Percentiles rank a stretch among this genome's conserved stretches.
Evolutionary conservation across 495 filamentous ascomycete species (phyloP).

Genomic region (Pyronema omphalodes): DNA sequence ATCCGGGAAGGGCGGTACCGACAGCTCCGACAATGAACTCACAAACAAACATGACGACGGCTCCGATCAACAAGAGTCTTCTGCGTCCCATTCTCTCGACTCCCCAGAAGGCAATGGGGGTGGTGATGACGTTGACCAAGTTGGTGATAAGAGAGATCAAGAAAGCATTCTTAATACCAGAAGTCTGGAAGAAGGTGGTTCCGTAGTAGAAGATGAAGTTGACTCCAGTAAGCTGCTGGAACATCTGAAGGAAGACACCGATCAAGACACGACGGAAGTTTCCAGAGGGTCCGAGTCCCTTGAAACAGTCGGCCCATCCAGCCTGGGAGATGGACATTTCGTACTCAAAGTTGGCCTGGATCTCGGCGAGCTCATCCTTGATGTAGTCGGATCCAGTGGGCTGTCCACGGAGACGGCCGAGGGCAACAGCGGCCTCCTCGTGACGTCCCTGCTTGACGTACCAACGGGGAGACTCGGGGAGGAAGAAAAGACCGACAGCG

Average conservation of each 20-base stretch:
- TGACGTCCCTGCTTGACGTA: slow-evolving; percentile 32
- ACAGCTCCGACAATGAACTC: slow-evolving; percentile 48
- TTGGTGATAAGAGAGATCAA: slow-evolving; percentile 41
- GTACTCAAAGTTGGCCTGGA: slow-evolving; percentile 62
- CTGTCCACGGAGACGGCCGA: slow-evolving; percentile 37
- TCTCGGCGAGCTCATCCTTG: slow-evolving; percentile 53
- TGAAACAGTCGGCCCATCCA: slow-evolving; percentile 50
- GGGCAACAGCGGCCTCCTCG: slow-evolving; percentile 33
- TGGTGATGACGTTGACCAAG: slow-evolving; percentile 59
- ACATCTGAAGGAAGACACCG: slow-evolving; percentile 55
- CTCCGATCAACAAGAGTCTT: slow-evolving; percentile 47
- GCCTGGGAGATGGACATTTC: slow-evolving; percentile 54
- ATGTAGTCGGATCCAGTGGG: slow-evolving; percentile 44
- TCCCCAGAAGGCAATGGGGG: slow-evolving; percentile 43
- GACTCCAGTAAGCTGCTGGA: slow-evolving; percentile 45
- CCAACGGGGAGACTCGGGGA: slow-evolving; percentile 43
- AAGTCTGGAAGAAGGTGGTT: slow-evolving; percentile 48
- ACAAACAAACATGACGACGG: slow-evolving; percentile 49
- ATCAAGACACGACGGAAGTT: slow-evolving; percentile 59
- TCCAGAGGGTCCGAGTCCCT: slow-evolving; percentile 29
- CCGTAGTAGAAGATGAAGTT: slow-evolving; percentile 18
- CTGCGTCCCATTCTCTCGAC: slow-evolving; percentile 55
- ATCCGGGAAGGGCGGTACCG: slow-evolving; percentile 32
- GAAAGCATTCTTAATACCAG: slow-evolving; percentile 45
- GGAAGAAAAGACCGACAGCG: slow-evolving; percentile 20